These are phyloP conservation scores for Globisporangium radiosum DNA, from an alignment of 352 stramenopile species.

Conservation along the genomic window DNA sequence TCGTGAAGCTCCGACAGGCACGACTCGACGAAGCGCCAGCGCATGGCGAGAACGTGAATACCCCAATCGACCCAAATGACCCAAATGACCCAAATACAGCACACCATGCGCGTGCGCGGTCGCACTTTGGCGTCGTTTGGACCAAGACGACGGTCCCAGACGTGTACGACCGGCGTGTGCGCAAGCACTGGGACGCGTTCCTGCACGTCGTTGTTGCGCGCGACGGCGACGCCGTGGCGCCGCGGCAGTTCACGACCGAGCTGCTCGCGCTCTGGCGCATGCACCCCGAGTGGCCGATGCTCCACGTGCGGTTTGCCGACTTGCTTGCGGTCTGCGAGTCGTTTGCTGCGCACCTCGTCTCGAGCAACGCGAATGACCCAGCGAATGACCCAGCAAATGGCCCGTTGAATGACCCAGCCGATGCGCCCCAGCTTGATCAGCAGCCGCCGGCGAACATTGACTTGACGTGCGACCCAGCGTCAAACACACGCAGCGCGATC, in stretches of 20 bases:
- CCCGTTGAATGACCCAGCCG: too few relatives aligned
- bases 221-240: too few relatives aligned
- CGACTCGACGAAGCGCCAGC: slow-evolving; percentile 30
- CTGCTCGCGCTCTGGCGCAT: slow-evolving; percentile 46
- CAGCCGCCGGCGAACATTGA: slow-evolving; percentile 46
- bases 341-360: slow-evolving; percentile 38
- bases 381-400: too few relatives aligned
- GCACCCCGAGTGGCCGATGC: slow-evolving; percentile 55
- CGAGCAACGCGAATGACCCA: slow-evolving; percentile 14
- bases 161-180: slow-evolving; percentile 48
- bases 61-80: too few relatives aligned
- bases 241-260: slow-evolving; percentile 59
- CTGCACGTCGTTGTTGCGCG: slow-evolving; percentile 59
- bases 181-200: slow-evolving; percentile 69
- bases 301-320: slow-evolving; percentile 49
- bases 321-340: slow-evolving; percentile 44
- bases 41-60: too few relatives aligned
- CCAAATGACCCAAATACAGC: slow-evolving; percentile 9
- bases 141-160: slow-evolving; percentile 53
- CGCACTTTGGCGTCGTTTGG: slow-evolving; percentile 55
- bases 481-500: slow-evolving; percentile 39
- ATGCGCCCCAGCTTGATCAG: too few relatives aligned
- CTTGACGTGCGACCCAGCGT: slow-evolving; percentile 37
- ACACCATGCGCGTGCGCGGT: slow-evolving; percentile 25
- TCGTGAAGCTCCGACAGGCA: slow-evolving; percentile 48